Conservation (phyloP, 1,284 basidiomycete genomes). For the Cutaneotrichosporon arboriforme region DNA sequence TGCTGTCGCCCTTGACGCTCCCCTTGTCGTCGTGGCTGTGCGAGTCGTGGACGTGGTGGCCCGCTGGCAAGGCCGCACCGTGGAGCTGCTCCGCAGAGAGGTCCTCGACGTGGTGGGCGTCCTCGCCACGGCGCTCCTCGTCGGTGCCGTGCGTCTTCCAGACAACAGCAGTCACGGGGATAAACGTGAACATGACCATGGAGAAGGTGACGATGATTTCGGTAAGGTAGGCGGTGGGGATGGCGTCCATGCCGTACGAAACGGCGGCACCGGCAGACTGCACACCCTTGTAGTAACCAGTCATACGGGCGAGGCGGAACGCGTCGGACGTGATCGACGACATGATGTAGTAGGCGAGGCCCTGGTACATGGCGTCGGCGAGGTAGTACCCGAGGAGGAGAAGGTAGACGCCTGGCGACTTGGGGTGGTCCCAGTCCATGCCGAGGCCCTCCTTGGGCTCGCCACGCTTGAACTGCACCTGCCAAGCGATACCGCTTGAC, state of each 20-base stretch:
- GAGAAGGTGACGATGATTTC: constrained; percentile 32
- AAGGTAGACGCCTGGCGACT: background rate
- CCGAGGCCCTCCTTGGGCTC: background rate
- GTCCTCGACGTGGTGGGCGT: background rate
- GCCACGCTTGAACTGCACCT: constrained; percentile 23
- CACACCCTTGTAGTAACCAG: constrained; percentile 45
- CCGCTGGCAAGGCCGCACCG: no score
- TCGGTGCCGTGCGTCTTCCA: background rate
- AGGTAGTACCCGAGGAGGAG: constrained; percentile 33
- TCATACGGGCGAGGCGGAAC: constrained; percentile 39
- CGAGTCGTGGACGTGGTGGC: no score
- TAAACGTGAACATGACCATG: constrained; percentile 21
- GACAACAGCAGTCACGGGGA: background rate
- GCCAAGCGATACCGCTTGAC: constrained; percentile 23
- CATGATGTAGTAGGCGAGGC: constrained; percentile 39
- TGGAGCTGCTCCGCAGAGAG: background rate
- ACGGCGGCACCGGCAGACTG: constrained; percentile 47
- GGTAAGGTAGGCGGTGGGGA: constrained; percentile 35
- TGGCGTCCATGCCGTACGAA: constrained; percentile 54
- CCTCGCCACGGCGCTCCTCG: background rate
- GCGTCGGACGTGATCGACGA: constrained; percentile 29
- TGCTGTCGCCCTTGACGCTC: no score
- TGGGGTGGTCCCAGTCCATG: background rate
- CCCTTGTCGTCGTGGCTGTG: no score
- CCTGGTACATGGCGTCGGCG: constrained; percentile 43